Evolutionary conservation across 1,139 yeast genomes (phyloP).

Genomic region (Zygosaccharomyces pseudobailii): DNA sequence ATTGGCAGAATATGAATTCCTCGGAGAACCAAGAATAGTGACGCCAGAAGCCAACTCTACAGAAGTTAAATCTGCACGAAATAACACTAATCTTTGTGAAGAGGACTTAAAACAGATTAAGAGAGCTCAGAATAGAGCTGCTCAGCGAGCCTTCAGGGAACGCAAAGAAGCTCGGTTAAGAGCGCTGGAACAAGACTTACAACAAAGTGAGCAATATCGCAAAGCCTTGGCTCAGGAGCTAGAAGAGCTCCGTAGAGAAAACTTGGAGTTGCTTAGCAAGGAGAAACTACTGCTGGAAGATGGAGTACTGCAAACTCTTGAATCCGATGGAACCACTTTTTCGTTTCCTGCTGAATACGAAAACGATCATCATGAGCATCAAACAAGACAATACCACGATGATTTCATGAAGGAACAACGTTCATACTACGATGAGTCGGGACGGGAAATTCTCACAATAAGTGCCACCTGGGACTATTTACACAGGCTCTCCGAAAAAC

Average conservation of each 20-base stretch:
- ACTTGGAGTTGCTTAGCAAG: conserved; percentile 16
- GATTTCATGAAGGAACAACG: neutral
- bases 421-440: conserved; percentile 23
- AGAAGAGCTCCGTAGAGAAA: conserved; percentile 35
- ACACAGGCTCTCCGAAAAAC: conserved; percentile 42
- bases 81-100: neutral
- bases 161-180: conserved; percentile 71
- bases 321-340: conserved; percentile 5
- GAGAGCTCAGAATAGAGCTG: conserved; percentile 83
- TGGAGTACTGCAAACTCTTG: neutral
- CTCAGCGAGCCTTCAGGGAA: conserved; percentile 85
- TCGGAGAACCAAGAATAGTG: neutral
- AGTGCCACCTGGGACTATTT: conserved; percentile 84
- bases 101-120: conserved; percentile 39
- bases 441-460: conserved; percentile 52
- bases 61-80: neutral
- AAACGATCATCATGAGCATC: conserved; percentile 5
- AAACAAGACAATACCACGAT: conserved; percentile 2
- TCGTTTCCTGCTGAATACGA: conserved; percentile 16
- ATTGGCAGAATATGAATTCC: neutral
- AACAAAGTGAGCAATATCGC: conserved; percentile 57
- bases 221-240: conserved; percentile 49
- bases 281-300: conserved; percentile 14
- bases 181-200: conserved; percentile 58
- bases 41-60: neutral